Conservation (phyloP, 2,329 filamentous ascomycete species). For the Talaromyces marneffei region DNA sequence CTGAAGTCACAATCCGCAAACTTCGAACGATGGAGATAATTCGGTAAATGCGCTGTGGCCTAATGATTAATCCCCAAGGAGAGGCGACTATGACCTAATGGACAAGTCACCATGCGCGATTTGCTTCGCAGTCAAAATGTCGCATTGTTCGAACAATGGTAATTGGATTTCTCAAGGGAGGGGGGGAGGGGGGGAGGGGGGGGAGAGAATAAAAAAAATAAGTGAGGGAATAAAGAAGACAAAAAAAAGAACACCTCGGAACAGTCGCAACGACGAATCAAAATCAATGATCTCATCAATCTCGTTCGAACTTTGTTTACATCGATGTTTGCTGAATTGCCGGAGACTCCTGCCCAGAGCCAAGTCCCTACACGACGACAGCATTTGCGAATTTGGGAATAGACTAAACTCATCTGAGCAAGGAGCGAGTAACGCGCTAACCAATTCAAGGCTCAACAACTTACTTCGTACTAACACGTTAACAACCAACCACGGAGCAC, state of each 20-base stretch:
- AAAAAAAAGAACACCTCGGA: neutral
- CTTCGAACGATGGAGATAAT: neutral
- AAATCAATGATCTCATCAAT: neutral
- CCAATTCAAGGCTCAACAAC: neutral
- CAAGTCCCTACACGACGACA: no score
- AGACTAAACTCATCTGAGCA: neutral
- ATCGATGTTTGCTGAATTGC: neutral
- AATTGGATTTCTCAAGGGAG: neutral
- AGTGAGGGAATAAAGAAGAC: neutral
- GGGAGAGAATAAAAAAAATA: no score
- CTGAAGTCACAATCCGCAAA: neutral
- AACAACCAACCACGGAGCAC: neutral
- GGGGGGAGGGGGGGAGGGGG: no score
- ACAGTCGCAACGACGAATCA: neutral
- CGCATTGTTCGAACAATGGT: neutral
- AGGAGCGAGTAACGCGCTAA: neutral
- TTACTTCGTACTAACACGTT: no score
- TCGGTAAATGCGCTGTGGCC: neutral
- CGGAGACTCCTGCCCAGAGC: no score
- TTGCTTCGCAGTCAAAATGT: neutral
- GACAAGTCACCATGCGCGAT: neutral
- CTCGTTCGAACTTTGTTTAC: conserved; percentile 1
- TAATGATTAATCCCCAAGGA: neutral
- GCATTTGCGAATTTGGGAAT: neutral
- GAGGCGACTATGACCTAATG: neutral